Conservation (phyloP, 257 asterid species). For the Catharanthus roseus region DNA sequence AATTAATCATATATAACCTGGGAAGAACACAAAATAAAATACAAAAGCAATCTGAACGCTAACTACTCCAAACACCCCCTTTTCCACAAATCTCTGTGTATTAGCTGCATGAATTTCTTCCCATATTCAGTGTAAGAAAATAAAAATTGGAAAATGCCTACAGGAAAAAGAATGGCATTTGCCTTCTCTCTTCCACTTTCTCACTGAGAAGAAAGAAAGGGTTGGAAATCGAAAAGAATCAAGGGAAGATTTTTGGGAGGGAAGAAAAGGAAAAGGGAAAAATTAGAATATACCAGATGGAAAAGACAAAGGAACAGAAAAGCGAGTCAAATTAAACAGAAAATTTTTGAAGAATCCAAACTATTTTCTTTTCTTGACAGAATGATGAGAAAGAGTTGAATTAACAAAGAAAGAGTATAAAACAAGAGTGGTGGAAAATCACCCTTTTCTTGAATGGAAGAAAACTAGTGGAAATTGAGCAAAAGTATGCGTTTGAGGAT, state of each 20-base stretch:
- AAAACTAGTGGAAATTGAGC: constrained; percentile 6
- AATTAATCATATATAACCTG: constrained; percentile 25
- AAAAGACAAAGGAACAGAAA: constrained; percentile 18
- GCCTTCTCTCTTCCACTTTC: background rate
- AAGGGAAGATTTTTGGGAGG: constrained; percentile 19
- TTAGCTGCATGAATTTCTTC: background rate
- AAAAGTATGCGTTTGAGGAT: background rate
- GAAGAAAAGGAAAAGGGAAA: constrained; percentile 29
- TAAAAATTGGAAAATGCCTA: background rate
- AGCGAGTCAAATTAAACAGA: constrained; percentile 20
- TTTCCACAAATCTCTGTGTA: background rate
- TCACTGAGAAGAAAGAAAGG: background rate
- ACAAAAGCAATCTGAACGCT: background rate
- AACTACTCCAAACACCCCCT: constrained; percentile 6
- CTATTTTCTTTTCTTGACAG: constrained; percentile 16
- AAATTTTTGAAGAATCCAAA: constrained; percentile 9
- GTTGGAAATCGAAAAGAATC: constrained; percentile 1
- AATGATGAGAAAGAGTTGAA: constrained; percentile 17
- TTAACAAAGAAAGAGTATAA: constrained; percentile 7
- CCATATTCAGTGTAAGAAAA: background rate
- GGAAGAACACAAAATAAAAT: constrained; percentile 15
- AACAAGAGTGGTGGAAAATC: constrained; percentile 1
- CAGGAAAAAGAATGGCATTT: background rate
- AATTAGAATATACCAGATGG: constrained; percentile 18
- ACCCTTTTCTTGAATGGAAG: constrained; percentile 15